Percentiles rank a stretch among this genome's conserved stretches.
phyloP scores from a whole-genome alignment of 73 alveolate genomes.

The Paramecium bursaria region DNA sequence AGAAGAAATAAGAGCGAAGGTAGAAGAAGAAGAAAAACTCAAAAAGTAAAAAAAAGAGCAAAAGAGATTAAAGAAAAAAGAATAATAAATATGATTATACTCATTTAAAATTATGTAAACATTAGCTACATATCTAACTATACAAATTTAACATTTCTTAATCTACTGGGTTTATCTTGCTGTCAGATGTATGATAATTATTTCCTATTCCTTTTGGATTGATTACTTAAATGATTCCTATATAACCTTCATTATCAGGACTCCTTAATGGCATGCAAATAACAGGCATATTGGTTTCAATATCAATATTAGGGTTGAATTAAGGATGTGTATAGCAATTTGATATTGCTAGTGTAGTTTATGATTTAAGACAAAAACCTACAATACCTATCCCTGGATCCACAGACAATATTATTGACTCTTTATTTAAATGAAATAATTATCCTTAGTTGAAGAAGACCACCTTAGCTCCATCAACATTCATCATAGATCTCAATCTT shows the following conservation, averaged over 20 bases:
- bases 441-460: slow-evolving; percentile 65
- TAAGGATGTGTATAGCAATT: slow-evolving; percentile 73
- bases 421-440: slow-evolving; percentile 68
- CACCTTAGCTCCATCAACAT: slow-evolving; percentile 68
- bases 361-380: slow-evolving; percentile 58
- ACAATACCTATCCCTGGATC: slow-evolving; percentile 64
- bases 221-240: slow-evolving; percentile 69
- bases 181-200: slow-evolving; percentile 50
- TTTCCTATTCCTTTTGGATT: slow-evolving; percentile 75
- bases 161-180: slow-evolving; percentile 73
- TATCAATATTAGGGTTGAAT: slow-evolving; percentile 76
- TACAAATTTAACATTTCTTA: slow-evolving; percentile 74
- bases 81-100: too few species aligned
- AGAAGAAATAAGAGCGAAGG: too few species aligned
- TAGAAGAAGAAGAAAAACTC: too few species aligned
- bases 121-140: slow-evolving; percentile 60
- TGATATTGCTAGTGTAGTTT: slow-evolving; percentile 56
- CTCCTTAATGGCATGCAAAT: slow-evolving; percentile 72
- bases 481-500: slow-evolving; percentile 58
- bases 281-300: slow-evolving; percentile 80
- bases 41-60: too few species aligned
- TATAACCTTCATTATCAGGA: slow-evolving; percentile 4
- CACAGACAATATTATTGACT: slow-evolving; percentile 17
- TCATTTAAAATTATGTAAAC: too few species aligned
- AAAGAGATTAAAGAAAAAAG: too few species aligned